Percentiles rank a stretch among this genome's conserved stretches.
Conservation (phyloP, 352 stramenopile genomes). For the Pythium aristosporum region DNA sequence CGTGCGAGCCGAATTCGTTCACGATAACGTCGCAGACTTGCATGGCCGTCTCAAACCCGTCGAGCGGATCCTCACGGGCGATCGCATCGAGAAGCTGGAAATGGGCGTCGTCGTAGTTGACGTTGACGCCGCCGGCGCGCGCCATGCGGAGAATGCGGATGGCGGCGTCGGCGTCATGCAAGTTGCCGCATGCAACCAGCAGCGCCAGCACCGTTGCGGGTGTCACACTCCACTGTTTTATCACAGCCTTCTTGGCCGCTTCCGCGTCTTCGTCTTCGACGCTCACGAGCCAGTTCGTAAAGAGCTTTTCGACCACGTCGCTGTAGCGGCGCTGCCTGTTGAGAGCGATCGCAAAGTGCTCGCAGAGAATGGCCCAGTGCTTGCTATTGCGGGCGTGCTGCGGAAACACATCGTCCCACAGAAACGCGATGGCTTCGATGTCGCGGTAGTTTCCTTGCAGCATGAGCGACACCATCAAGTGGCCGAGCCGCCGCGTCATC, state of each 20-base stretch:
- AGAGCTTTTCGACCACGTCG: slow-evolving; percentile 30
- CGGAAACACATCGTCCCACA: slow-evolving; percentile 32
- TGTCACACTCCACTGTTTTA: slow-evolving; percentile 16
- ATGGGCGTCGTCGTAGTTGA: slow-evolving; percentile 32
- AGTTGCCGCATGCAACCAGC: slow-evolving; percentile 24
- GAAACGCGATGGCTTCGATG: slow-evolving; percentile 29
- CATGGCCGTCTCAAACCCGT: slow-evolving; percentile 50
- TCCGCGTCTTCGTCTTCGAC: slow-evolving; percentile 15
- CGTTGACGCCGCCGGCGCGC: slow-evolving; percentile 8
- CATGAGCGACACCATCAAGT: slow-evolving; percentile 21
- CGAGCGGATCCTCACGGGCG: slow-evolving; percentile 47
- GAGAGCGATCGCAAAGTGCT: slow-evolving; percentile 29
- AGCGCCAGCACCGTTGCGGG: slow-evolving; percentile 19
- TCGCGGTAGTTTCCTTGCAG: slow-evolving; percentile 21
- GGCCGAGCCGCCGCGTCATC: slow-evolving; percentile 22
- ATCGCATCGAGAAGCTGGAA: slow-evolving; percentile 61
- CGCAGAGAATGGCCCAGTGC: slow-evolving; percentile 30
- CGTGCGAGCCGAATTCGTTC: slow-evolving; percentile 32
- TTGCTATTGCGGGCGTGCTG: slow-evolving; percentile 24
- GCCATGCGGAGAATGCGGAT: slow-evolving; percentile 18
- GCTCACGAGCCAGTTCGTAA: slow-evolving; percentile 19
- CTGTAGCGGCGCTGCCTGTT: slow-evolving; percentile 31
- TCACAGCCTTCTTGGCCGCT: background rate
- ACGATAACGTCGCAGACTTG: slow-evolving; percentile 57
- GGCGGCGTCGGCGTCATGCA: slow-evolving; percentile 18